Evolutionary conservation across 2,329 filamentous ascomycete genomes (phyloP).

Genomic region (Ceratocystis albifundus): DNA sequence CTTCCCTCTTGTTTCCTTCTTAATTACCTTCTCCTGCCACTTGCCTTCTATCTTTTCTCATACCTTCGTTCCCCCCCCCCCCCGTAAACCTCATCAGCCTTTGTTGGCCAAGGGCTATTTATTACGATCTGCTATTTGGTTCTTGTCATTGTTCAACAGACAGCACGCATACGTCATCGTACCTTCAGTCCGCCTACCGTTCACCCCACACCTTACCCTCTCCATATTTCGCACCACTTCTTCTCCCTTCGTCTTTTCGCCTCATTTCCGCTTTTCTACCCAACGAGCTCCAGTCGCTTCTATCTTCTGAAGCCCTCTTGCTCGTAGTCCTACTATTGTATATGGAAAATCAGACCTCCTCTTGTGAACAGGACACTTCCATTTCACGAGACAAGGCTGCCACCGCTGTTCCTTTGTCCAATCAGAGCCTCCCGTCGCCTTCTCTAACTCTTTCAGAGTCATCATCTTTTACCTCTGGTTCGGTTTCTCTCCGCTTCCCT

Average conservation of each 20-base stretch:
- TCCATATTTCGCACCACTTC: background rate
- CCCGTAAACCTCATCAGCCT: background rate
- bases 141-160: constrained; percentile 4
- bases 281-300: constrained; percentile 10
- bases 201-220: background rate
- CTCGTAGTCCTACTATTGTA: constrained; percentile 14
- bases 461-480: constrained; percentile 29
- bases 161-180: constrained; percentile 9
- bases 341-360: constrained; percentile 16
- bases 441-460: constrained; percentile 15
- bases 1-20: constrained; percentile 3
- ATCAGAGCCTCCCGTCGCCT: constrained; percentile 5
- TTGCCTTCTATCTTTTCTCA: background rate
- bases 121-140: constrained; percentile 6
- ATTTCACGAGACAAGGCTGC: constrained; percentile 14
- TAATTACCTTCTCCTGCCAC: background rate
- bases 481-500: constrained; percentile 46
- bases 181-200: background rate
- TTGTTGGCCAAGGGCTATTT: background rate
- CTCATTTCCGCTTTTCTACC: background rate
- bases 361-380: constrained; percentile 11
- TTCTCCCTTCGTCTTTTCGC: background rate
- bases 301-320: constrained; percentile 17
- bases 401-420: background rate
- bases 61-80: background rate